These are phyloP conservation scores for Blastobotrys indianensis DNA, from an alignment of 1,139 yeast genomes.

Conservation along the genomic window DNA sequence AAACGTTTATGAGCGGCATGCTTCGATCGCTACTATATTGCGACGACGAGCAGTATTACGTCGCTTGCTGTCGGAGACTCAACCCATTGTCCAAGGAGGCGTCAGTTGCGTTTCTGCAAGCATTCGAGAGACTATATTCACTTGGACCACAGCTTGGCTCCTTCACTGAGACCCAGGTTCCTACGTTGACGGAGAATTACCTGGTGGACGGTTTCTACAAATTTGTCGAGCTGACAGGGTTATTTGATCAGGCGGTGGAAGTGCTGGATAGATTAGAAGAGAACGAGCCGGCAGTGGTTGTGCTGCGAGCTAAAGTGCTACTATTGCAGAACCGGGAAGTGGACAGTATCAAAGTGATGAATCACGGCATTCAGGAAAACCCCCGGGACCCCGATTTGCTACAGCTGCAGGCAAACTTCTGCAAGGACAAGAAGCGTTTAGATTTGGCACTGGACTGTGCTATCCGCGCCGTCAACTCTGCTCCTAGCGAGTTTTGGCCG, in stretches of 20 bases:
- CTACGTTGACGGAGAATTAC: slow-evolving; percentile 64
- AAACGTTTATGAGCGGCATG: slow-evolving; percentile 69
- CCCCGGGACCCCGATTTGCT: slow-evolving; percentile 58
- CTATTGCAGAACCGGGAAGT: slow-evolving; percentile 67
- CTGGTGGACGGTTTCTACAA: slow-evolving; percentile 69
- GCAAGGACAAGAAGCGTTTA: slow-evolving; percentile 56
- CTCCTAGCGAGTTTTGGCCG: slow-evolving; percentile 78
- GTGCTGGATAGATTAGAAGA: slow-evolving; percentile 43
- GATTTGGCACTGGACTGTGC: slow-evolving; percentile 75
- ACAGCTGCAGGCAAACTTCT: slow-evolving; percentile 63
- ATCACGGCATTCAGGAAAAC: slow-evolving; percentile 50
- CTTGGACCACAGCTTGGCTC: slow-evolving; percentile 62
- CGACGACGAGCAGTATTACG: slow-evolving; percentile 57
- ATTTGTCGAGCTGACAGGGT: slow-evolving; percentile 59
- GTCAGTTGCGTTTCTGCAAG: slow-evolving; percentile 51
- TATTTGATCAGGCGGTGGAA: slow-evolving; percentile 53
- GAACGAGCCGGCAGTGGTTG: slow-evolving; percentile 47
- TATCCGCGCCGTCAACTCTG: slow-evolving; percentile 64
- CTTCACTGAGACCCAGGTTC: slow-evolving; percentile 57
- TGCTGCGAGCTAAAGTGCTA: slow-evolving; percentile 56
- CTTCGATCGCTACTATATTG: slow-evolving; percentile 66
- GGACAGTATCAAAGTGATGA: slow-evolving; percentile 64
- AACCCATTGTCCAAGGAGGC: slow-evolving; percentile 48
- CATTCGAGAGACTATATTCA: slow-evolving; percentile 58
- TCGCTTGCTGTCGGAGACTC: slow-evolving; percentile 57